Evolutionary conservation across 73 alveolate species (phyloP), one percentile per base, ranked within the genome.

Genomic region (Uronychia binucleata): DNA sequence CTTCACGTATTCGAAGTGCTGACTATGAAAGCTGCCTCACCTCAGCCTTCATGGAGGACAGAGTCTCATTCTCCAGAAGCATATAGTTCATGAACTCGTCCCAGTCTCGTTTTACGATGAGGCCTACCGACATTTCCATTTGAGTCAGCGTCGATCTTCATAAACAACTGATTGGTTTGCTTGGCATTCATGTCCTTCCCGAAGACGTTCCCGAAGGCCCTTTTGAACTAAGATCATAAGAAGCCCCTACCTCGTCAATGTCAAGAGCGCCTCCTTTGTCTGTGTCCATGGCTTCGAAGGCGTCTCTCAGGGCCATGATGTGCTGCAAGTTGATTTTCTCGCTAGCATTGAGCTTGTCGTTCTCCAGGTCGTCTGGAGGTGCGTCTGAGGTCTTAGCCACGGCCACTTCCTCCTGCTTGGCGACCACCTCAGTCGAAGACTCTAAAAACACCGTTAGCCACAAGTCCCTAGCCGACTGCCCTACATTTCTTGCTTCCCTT

Each of bases 251-350:
- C 76, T 93, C 97, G 30, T 90, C 92, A 26, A 90, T 76, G n/a
- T 82, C 93, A 0, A 93, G 84, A 31, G 97, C 95, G 1, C 97
- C 97, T 58, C 94, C 97, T 90, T 93, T 93, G 77, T 93, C 94
- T 34, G 88, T 90, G 46, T 90, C 96, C 31, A 95, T 95, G 31
- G 90, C 93, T 30, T 93, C 94, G 81, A 93, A 93, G 0, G 92
- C 92, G 35, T 93, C 96, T 82, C 96, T 84, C 58, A 93, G 86
- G 76, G 90, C 92, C 92, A 93, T 82, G 77, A 93, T 86, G 77
- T 91, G 96, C 59, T 89, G 85, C 77, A 88, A 78, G 82, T 83
- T 90, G 74, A 93, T 93, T 74, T 79, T 88, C 59, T 93, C 97
- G 33, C 91, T 90, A 1, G 95, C 95, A 74, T 90, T 90, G 78